Conservation (phyloP, 2,329 filamentous ascomycete genomes). For the Zopfia rhizophila region DNA sequence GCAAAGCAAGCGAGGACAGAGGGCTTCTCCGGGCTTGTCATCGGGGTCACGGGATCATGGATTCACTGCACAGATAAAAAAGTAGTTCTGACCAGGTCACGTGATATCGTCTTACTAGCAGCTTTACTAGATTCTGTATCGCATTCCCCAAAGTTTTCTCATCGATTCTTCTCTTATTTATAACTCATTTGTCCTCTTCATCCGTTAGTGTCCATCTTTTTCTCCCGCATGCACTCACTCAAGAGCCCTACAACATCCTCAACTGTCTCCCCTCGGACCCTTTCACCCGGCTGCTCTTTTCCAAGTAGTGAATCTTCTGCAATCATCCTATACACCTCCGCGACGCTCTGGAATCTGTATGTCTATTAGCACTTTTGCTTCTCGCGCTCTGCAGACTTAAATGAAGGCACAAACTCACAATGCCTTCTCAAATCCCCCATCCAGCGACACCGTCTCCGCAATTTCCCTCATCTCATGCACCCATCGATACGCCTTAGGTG, state of each 20-base stretch:
- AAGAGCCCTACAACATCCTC: slow-evolving; percentile 1
- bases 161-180: too few relatives aligned
- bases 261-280: not conserved
- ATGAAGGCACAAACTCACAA: not conserved
- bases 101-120: too few relatives aligned
- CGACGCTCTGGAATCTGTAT: not conserved
- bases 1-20: too few relatives aligned
- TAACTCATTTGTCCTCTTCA: too few relatives aligned
- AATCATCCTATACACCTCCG: slow-evolving; percentile 1
- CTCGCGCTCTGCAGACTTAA: too few relatives aligned
- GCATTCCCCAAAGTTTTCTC: too few relatives aligned
- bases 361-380: not conserved
- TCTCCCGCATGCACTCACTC: not conserved
- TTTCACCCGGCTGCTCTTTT: not conserved
- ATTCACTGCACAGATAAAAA: too few relatives aligned
- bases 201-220: not conserved
- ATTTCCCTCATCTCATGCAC: slow-evolving; percentile 5
- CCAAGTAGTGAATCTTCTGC: slow-evolving; percentile 1
- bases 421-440: not conserved
- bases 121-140: too few relatives aligned
- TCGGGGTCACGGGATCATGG: too few relatives aligned
- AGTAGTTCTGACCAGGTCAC: too few relatives aligned
- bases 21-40: too few relatives aligned
- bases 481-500: slow-evolving; percentile 5
- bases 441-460: not conserved